These are phyloP conservation scores for Physaria fendleri DNA, from an alignment of 345 rosid genomes.

Conservation along the genomic window DNA sequence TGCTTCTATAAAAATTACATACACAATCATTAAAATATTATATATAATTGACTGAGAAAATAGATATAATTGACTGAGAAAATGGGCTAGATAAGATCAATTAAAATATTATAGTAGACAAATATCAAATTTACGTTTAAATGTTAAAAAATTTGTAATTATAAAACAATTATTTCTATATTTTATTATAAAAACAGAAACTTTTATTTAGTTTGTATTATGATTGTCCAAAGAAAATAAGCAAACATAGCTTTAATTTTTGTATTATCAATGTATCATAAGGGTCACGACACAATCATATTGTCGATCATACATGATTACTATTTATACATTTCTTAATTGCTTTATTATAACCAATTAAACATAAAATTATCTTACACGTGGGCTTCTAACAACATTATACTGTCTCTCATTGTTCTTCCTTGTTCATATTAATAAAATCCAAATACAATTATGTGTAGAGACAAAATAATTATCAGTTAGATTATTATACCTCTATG, in stretches of 20 bases:
- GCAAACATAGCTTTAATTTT: too few species aligned
- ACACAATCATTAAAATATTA: neutral
- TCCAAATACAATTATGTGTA: neutral
- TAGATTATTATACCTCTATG: neutral
- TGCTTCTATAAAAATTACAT: neutral
- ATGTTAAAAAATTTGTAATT: too few species aligned
- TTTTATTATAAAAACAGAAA: too few species aligned
- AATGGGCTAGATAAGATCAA: too few species aligned
- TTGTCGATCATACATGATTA: conserved; percentile 10
- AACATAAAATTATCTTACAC: neutral
- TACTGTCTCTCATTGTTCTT: conserved; percentile 11
- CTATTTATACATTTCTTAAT: neutral
- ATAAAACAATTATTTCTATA: too few species aligned
- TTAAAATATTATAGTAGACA: too few species aligned
- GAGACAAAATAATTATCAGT: conserved; percentile 8
- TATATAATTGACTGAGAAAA: too few species aligned
- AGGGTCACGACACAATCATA: conserved; percentile 25
- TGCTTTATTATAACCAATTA: conserved; percentile 10
- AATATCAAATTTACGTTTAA: too few species aligned
- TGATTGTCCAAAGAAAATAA: too few species aligned
- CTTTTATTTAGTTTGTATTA: too few species aligned
- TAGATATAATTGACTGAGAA: too few species aligned
- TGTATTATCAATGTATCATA: neutral
- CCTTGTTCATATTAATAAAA: neutral
- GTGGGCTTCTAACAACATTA: conserved; percentile 19